A percentile compares a stretch with the other conserved stretches of the same genome.
These are phyloP conservation scores for Sugiyamaella castrensis DNA, from an alignment of 1,139 yeast species.

Conservation along the genomic window DNA sequence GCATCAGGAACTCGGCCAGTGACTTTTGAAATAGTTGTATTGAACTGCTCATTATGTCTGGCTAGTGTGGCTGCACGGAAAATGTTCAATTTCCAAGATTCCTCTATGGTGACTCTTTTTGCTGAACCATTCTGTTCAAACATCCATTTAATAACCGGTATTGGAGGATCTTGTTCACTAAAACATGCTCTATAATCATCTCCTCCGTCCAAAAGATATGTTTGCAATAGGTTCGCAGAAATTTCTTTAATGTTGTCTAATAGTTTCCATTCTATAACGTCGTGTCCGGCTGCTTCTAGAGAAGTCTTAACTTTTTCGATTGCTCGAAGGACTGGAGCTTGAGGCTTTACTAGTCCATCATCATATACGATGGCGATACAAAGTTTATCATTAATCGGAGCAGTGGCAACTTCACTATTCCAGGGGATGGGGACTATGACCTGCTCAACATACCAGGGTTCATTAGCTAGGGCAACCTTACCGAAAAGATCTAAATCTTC, in stretches of 20 bases:
- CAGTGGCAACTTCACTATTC: constrained; percentile 10
- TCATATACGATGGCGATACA: constrained; percentile 16
- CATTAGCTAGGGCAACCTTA: constrained; percentile 48
- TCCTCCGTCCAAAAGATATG: constrained; percentile 16
- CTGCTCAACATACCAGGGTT: constrained; percentile 59
- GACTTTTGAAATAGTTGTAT: background rate
- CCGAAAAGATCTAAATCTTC: constrained; percentile 59
- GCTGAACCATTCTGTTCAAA: background rate
- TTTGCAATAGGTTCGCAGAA: constrained; percentile 14
- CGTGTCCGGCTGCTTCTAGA: constrained; percentile 40
- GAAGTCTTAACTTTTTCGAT: constrained; percentile 7
- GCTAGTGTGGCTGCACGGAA: constrained; percentile 15
- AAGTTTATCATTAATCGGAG: constrained; percentile 1
- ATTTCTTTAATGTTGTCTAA: constrained; percentile 8
- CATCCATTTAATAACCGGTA: constrained; percentile 6
- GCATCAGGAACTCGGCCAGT: constrained; percentile 7
- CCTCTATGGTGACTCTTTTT: constrained; percentile 8
- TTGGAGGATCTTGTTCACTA: constrained; percentile 1
- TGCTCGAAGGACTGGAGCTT: constrained; percentile 6
- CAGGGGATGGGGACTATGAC: constrained; percentile 20
- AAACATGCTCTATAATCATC: constrained; percentile 5
- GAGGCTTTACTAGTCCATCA: constrained; percentile 17
- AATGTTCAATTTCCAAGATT: constrained; percentile 10
- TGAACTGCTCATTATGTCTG: constrained; percentile 4
- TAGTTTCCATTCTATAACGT: constrained; percentile 33